These are phyloP conservation scores for Ambrosia artemisiifolia DNA, from an alignment of 129 eudicot species.

Conservation along the genomic window DNA sequence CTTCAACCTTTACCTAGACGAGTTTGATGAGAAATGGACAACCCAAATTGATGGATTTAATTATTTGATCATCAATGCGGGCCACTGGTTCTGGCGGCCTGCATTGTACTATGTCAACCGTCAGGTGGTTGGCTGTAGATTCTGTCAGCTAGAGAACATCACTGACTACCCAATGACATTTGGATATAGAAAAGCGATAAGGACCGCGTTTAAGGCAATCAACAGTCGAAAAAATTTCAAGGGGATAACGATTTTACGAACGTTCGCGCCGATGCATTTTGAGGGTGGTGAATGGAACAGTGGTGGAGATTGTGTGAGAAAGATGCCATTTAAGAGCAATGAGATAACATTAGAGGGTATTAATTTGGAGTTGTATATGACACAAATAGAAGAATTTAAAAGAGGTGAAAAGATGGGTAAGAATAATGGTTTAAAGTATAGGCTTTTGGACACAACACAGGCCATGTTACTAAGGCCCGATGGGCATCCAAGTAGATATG, in stretches of 20 bases:
- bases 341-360: slow-evolving; percentile 55
- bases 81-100: slow-evolving; percentile 68
- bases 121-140: slow-evolving; percentile 52
- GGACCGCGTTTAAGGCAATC: slow-evolving; percentile 61
- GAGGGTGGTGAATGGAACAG: slow-evolving; percentile 67
- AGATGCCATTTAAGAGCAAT: slow-evolving; percentile 54
- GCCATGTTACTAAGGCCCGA: slow-evolving; percentile 82
- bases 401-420: slow-evolving; percentile 50
- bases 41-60: slow-evolving; percentile 47
- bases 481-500: slow-evolving; percentile 92
- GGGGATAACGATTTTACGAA: slow-evolving; percentile 54
- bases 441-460: slow-evolving; percentile 65
- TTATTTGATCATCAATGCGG: slow-evolving; percentile 50
- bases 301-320: slow-evolving; percentile 65
- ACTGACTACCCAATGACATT: slow-evolving; percentile 54
- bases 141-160: slow-evolving; percentile 44
- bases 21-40: slow-evolving; percentile 69
- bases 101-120: slow-evolving; percentile 50
- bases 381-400: slow-evolving; percentile 60
- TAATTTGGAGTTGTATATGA: slow-evolving; percentile 65
- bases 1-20: slow-evolving; percentile 74
- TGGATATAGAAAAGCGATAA: slow-evolving; percentile 56
- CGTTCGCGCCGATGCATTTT: slow-evolving; percentile 69
- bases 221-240: slow-evolving; percentile 42
- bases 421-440: slow-evolving; percentile 40